Base-by-base conservation (phyloP, 176 grass and related monocot genomes). In the Oryza brachyantha region DNA sequence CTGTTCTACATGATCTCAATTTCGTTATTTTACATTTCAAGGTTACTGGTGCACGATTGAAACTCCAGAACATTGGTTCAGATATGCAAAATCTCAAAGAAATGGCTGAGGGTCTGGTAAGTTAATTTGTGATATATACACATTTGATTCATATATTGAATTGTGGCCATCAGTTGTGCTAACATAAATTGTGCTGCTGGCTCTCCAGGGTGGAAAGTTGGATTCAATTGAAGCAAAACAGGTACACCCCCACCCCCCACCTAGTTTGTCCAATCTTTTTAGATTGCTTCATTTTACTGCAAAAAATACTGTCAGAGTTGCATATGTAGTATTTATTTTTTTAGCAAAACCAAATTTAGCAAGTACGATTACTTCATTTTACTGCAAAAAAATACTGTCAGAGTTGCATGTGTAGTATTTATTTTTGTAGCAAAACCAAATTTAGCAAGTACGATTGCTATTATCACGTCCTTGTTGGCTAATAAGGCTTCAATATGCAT, bases 221-320 rank as follows among this genome's bases (percentile, higher is more conserved):
- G 90, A 90, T 84, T 75, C 79, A 13, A 92, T 96, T 61, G 84
- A 91, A 78, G 78, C 80, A 69, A 96, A 90, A 79, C 87, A 94
- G 92, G 89, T 94, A 71, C 0, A 4, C 8, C 3, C 45, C 14
- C 8, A 4, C 3, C 45, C 14, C 8, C 29, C 26, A 58, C 36
- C 62, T 8, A 11, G 7, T 0, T 31, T 43, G 16, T 22, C 73
- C 1, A 5, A 5, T 37, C 29, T 48, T 82, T 32, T 73, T 81
- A 68, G 0, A 22, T 37, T 55, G n/a, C 24, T 50, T 67, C 21
- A 9, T 66, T 61, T 27, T 61, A 50, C 32, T 34, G 19, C n/a
- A n/a, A n/a, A n/a, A n/a, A n/a, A n/a, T n/a, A n/a, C n/a, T 19
- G 40, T 32, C 31, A 27, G 10, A 41, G 6, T 42, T 32, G 31